phyloP scores from a whole-genome alignment of 2,329 filamentous ascomycete genomes.

The Cladosporium sp. region DNA sequence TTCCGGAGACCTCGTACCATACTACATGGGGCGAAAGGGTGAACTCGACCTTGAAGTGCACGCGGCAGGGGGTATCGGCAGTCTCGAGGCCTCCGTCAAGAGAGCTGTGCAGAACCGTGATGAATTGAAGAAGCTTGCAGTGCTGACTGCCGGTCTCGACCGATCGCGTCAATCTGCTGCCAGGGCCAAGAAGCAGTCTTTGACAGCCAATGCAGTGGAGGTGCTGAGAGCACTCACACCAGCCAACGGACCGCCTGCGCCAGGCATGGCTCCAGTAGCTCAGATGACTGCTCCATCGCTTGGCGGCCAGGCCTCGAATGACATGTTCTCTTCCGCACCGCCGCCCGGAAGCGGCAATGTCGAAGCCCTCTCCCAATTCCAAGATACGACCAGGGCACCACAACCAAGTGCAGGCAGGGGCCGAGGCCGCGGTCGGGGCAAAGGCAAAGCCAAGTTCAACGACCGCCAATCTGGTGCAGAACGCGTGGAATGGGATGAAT shows the following conservation, averaged over 20 bases:
- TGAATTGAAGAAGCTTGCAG: background rate
- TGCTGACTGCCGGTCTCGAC: background rate
- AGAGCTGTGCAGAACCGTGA: background rate
- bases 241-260: background rate
- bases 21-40: constrained; percentile 26
- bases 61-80: constrained; percentile 44
- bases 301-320: background rate
- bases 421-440: constrained; percentile 9
- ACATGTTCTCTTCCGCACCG: background rate
- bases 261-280: constrained; percentile 4
- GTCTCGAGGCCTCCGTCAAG: constrained; percentile 31
- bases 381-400: constrained; percentile 1
- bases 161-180: background rate
- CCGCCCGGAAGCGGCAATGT: background rate
- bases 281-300: constrained; percentile 9
- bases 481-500: constrained; percentile 42
- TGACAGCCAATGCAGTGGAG: background rate
- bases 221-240: background rate
- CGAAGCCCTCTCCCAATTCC: constrained; percentile 10
- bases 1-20: constrained; percentile 32
- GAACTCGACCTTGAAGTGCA: constrained; percentile 49
- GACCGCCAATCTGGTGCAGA: constrained; percentile 43
- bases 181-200: constrained; percentile 4
- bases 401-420: constrained; percentile 14
- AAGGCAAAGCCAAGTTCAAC: constrained; percentile 34